Evolutionary conservation across 2,329 filamentous ascomycete genomes (phyloP), one percentile per base, ranked within the genome.

Genomic region (Alternaria sp.): DNA sequence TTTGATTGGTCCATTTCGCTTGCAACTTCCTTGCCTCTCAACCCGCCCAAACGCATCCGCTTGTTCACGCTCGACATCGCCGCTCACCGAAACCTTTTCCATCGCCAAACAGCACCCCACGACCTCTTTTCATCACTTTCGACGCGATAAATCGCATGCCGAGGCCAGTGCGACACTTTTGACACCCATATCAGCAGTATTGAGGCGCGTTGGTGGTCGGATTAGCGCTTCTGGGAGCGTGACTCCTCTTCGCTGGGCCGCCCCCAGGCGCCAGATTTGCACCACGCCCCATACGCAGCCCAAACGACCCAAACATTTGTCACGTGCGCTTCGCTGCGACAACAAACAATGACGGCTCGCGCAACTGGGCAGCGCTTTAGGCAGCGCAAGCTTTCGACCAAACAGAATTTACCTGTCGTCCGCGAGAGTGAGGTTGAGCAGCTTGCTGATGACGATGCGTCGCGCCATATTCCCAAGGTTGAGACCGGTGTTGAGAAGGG

Each of bases 401-500:
- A 97, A 85, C 93, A 93, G 79, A 89, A 89, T 73, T 89, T 97
- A 77, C 90, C 90, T 62, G 90, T 99, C 73, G 87, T 97, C 76
- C 89, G 91, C 79, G 94, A 98, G 83, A 87, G 93, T 80, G 92
- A 98, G 78, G 91, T 98, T 81, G 93, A 97, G 78, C 86, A 90
- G 76, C 87, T 85, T 75, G 88, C 93, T 81, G 97, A 97, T 80
- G 92, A 97, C 82, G 88, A 90, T 69, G 88, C 92, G 74, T 89
- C 94, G 78, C 91, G 91, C 71, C 90, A 91, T 78, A 92, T 87
- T 84, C 89, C 85, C 82, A 92, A 90, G 75, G 93, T 97, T 78
- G 93, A 95, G 78, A 97, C 94, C 69, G 95, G 95, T 81, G 95
- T 99, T 73, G 95, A 99, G 82, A 94, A 97, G 79, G 92, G 90